Evolutionary conservation across 441 rosid genomes (phyloP).

Genomic region (Gossypium gossypioides): DNA sequence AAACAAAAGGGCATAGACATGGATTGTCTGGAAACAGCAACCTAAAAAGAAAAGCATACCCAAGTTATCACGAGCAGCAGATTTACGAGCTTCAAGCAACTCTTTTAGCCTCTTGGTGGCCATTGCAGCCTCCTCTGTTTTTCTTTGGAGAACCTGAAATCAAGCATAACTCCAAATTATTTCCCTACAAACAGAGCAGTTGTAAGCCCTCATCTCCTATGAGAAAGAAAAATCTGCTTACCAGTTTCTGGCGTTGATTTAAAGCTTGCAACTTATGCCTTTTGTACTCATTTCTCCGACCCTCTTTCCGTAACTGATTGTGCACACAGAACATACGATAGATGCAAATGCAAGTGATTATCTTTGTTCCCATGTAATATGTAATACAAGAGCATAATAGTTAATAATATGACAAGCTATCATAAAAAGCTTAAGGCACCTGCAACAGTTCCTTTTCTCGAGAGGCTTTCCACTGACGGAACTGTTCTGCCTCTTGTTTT

Average conservation of each 20-base stretch:
- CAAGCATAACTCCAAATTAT: constrained; percentile 10
- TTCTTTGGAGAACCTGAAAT: constrained; percentile 90
- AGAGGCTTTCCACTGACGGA: constrained; percentile 88
- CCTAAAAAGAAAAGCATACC: constrained; percentile 31
- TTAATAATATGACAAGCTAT: not conserved
- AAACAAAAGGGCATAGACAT: not conserved
- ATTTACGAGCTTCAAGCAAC: constrained; percentile 95
- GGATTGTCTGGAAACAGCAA: constrained; percentile 6
- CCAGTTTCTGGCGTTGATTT: constrained; percentile 98
- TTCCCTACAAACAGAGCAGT: not conserved
- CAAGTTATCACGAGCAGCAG: constrained; percentile 63
- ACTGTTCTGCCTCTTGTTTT: constrained; percentile 91
- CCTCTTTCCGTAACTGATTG: constrained; percentile 83
- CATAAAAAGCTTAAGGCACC: constrained; percentile 31
- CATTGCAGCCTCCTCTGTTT: constrained; percentile 98
- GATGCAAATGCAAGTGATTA: not conserved
- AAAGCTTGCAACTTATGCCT: constrained; percentile 94
- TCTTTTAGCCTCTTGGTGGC: constrained; percentile 96
- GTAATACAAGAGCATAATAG: constrained; percentile 2
- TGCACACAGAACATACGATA: not conserved
- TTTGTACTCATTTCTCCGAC: constrained; percentile 91
- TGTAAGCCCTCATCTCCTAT: not conserved
- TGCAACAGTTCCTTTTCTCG: constrained; percentile 85
- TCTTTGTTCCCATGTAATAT: constrained; percentile 1
- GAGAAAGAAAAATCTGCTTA: constrained; percentile 23